A percentile compares a stretch with the other conserved stretches of the same genome.
phyloP scores from a whole-genome alignment of 1,284 basidiomycete species.

The Microbotryum violaceum region DNA sequence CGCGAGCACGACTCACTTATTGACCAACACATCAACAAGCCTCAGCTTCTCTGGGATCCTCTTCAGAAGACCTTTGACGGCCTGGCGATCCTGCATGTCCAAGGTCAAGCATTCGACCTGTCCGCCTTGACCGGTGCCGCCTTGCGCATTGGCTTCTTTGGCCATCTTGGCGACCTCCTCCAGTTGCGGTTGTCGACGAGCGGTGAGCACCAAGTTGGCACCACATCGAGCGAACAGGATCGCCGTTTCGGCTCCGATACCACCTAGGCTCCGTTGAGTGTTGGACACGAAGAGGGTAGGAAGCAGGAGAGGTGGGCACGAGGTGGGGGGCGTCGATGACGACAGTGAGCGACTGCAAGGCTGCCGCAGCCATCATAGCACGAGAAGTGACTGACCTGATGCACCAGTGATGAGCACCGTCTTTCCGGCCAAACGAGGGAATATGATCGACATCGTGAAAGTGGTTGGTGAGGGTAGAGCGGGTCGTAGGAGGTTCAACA shows the following conservation, averaged over 20 bases:
- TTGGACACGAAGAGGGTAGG: not conserved
- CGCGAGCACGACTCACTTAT: slow-evolving; percentile 54
- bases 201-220: slow-evolving; percentile 44
- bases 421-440: slow-evolving; percentile 46
- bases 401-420: slow-evolving; percentile 81
- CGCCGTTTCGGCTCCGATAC: slow-evolving; percentile 43
- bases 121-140: slow-evolving; percentile 62
- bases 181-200: slow-evolving; percentile 42
- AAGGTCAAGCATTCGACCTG: slow-evolving; percentile 58
- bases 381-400: slow-evolving; percentile 45
- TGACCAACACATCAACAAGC: slow-evolving; percentile 65
- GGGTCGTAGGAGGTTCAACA: too few relatives aligned
- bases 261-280: slow-evolving; percentile 1
- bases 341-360: not conserved
- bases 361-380: too few relatives aligned
- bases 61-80: slow-evolving; percentile 58
- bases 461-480: too few relatives aligned
- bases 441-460: slow-evolving; percentile 13
- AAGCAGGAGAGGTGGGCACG: not conserved
- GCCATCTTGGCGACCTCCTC: slow-evolving; percentile 47
- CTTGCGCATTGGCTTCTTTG: slow-evolving; percentile 58
- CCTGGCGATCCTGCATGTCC: slow-evolving; percentile 65
- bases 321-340: too few relatives aligned
- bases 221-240: slow-evolving; percentile 63
- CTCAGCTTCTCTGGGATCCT: slow-evolving; percentile 54